Evolutionary conservation across 1,284 basidiomycete genomes (phyloP).

Genomic region (Polyporus tsugae): DNA sequence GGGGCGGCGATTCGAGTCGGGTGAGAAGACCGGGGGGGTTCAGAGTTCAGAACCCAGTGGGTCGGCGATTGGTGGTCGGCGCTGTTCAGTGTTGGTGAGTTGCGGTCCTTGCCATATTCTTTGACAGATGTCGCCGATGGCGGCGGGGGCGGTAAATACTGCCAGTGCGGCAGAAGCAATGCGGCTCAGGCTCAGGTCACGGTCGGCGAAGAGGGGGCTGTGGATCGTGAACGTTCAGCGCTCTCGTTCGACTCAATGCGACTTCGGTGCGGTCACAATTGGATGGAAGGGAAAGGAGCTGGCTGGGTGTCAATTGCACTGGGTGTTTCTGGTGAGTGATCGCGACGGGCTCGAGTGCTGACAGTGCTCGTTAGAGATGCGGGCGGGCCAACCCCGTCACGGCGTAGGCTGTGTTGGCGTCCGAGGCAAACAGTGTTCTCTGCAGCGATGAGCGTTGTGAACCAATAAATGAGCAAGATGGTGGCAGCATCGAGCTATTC

Average conservation of each 20-base stretch:
- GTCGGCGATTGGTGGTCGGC: not conserved
- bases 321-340: not conserved
- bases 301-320: not conserved
- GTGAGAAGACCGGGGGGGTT: not conserved
- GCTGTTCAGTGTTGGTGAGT: not conserved
- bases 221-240: not conserved
- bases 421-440: slow-evolving; percentile 2
- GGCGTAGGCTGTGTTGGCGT: slow-evolving; percentile 3
- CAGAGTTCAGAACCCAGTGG: slow-evolving; percentile 1
- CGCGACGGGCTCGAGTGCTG: not conserved
- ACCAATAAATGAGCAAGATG: not conserved
- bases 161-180: not conserved
- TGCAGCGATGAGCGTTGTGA: not conserved
- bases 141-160: not conserved
- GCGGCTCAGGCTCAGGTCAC: not conserved
- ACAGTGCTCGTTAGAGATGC: not conserved
- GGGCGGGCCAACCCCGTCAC: not conserved
- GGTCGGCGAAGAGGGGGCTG: slow-evolving; percentile 5
- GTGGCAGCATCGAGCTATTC: not conserved
- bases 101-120: not conserved
- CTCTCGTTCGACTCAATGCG: not conserved
- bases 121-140: slow-evolving; percentile 8
- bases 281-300: not conserved
- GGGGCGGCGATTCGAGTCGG: not conserved
- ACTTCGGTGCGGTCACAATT: not conserved